A percentile compares a stretch with the other conserved stretches of the same genome.
phyloP scores from a whole-genome alignment of 2,329 filamentous ascomycete genomes.

The Fusarium nodosum region DNA sequence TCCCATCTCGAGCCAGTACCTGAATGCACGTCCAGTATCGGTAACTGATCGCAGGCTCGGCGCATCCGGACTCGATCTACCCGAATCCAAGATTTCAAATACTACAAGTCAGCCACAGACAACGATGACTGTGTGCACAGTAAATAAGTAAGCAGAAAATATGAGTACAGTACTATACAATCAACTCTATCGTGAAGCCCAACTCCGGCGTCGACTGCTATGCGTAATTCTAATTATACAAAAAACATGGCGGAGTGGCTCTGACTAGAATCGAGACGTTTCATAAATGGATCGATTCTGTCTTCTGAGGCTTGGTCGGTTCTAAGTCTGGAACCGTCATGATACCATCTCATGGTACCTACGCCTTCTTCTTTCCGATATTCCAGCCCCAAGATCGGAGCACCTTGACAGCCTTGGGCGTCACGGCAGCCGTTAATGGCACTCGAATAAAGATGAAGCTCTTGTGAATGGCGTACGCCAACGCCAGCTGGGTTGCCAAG shows the following conservation, averaged over 20 bases:
- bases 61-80: conserved; percentile 18
- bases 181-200: conserved; percentile 22
- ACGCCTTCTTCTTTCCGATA: conserved; percentile 78
- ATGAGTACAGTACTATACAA: conserved; percentile 20
- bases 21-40: conserved; percentile 10
- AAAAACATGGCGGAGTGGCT: conserved; percentile 18
- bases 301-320: conserved; percentile 16
- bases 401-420: conserved; percentile 93
- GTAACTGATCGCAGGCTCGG: conserved; percentile 23
- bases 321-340: conserved; percentile 29
- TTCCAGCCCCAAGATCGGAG: conserved; percentile 93
- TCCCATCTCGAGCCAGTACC: conserved; percentile 25
- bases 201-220: conserved; percentile 15
- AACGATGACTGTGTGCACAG: conserved; percentile 3
- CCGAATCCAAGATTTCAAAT: conserved; percentile 16
- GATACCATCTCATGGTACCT: conserved; percentile 22
- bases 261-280: conserved; percentile 18
- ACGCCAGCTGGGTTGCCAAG: conserved; percentile 83
- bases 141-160: not conserved
- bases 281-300: conserved; percentile 20
- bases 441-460: conserved; percentile 97
- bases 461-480: conserved; percentile 98
- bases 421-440: conserved; percentile 88
- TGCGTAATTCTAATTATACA: conserved; percentile 33
- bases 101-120: not conserved